These are phyloP conservation scores for Phytophthora europaea DNA, from an alignment of 352 stramenopile species.

Conservation along the genomic window DNA sequence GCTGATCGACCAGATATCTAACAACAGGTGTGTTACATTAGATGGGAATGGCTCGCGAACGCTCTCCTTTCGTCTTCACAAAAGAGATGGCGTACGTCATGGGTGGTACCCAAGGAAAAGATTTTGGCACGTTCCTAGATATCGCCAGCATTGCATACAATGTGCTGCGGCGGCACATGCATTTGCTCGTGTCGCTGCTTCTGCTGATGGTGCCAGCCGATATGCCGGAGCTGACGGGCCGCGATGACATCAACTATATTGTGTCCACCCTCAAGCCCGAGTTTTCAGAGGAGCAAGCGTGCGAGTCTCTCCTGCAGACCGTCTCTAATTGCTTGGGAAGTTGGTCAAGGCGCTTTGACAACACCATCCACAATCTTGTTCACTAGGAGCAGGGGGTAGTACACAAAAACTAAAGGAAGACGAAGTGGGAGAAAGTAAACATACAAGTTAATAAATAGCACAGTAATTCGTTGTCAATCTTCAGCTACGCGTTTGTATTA, in stretches of 20 bases:
- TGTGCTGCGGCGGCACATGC: conserved; percentile 88
- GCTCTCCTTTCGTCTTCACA: conserved; percentile 91
- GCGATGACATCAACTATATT: conserved; percentile 90
- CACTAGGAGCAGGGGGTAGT: conserved; percentile 19
- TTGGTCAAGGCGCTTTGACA: conserved; percentile 91
- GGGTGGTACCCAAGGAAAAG: conserved; percentile 76
- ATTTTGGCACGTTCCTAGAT: conserved; percentile 80
- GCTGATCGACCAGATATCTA: background rate
- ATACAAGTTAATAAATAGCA: background rate
- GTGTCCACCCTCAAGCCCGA: conserved; percentile 80
- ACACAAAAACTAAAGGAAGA: background rate
- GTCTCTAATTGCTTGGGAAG: conserved; percentile 87
- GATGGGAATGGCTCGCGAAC: conserved; percentile 86
- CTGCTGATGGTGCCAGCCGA: conserved; percentile 90
- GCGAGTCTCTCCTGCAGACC: conserved; percentile 76
- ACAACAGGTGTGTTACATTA: conserved; percentile 14
- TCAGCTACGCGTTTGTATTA: too few species aligned
- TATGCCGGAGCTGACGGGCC: conserved; percentile 85
- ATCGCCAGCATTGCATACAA: conserved; percentile 81
- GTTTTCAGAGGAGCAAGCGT: conserved; percentile 72
- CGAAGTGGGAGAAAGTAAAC: background rate
- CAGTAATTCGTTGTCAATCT: background rate
- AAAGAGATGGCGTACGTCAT: conserved; percentile 91
- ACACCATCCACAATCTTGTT: conserved; percentile 80
- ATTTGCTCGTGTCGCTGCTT: conserved; percentile 85